Evolutionary conservation across 2,329 filamentous ascomycete species (phyloP).

Genomic region (Ceratocystiopsis brevicomis): DNA sequence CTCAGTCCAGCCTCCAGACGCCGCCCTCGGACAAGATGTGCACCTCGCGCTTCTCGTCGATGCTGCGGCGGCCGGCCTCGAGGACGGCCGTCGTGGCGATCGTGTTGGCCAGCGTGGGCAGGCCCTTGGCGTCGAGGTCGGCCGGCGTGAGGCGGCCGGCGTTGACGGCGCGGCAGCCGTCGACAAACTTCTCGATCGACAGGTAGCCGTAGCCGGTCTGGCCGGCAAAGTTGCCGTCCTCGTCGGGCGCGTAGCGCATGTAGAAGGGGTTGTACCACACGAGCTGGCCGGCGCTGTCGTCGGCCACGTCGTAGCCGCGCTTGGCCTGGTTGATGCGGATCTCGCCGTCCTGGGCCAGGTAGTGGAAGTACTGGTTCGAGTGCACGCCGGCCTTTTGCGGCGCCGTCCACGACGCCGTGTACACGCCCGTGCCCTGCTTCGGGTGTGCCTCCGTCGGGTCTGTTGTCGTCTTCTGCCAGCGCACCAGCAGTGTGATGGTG

Average conservation of each 20-base stretch:
- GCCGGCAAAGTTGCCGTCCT: slow-evolving; percentile 84
- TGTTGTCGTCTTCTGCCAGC: slow-evolving; percentile 39
- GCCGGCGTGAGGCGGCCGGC: slow-evolving; percentile 51
- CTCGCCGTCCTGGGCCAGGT: slow-evolving; percentile 69
- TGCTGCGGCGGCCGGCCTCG: slow-evolving; percentile 64
- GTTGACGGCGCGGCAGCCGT: slow-evolving; percentile 65
- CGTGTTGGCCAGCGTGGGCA: slow-evolving; percentile 77
- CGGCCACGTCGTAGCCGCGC: slow-evolving; percentile 85
- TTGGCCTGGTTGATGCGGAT: slow-evolving; percentile 78
- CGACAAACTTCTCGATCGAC: slow-evolving; percentile 89
- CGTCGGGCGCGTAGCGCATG: slow-evolving; percentile 85
- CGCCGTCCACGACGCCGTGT: slow-evolving; percentile 88
- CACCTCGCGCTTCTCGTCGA: slow-evolving; percentile 66
- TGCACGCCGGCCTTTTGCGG: slow-evolving; percentile 88
- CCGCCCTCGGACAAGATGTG: slow-evolving; percentile 50
- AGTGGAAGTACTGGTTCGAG: slow-evolving; percentile 94
- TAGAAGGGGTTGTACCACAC: slow-evolving; percentile 91
- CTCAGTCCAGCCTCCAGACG: slow-evolving; percentile 44
- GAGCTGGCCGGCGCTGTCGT: slow-evolving; percentile 50
- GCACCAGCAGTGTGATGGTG: slow-evolving; percentile 77
- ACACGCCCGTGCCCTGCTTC: slow-evolving; percentile 69
- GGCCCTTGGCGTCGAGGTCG: slow-evolving; percentile 58
- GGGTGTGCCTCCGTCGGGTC: slow-evolving; percentile 42
- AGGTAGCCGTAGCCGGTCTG: slow-evolving; percentile 88
- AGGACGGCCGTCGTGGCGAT: slow-evolving; percentile 83